phyloP scores from a whole-genome alignment of 805 yeast genomes.

The Nadsonia fulvescens region DNA sequence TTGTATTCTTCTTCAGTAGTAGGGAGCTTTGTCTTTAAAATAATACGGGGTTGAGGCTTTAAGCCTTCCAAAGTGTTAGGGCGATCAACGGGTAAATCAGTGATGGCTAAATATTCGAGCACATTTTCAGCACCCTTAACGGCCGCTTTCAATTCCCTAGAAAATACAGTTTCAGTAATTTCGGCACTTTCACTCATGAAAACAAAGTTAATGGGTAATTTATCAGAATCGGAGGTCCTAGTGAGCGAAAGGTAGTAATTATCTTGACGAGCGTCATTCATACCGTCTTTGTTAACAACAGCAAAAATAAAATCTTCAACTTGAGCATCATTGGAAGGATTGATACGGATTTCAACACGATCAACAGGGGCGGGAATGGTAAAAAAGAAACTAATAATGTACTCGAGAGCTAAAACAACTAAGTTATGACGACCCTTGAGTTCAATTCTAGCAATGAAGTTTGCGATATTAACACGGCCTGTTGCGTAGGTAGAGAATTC shows the following conservation, averaged over 20 bases:
- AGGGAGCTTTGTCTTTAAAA: conserved; percentile 39
- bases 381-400: conserved; percentile 36
- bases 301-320: conserved; percentile 66
- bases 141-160: conserved; percentile 27
- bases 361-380: conserved; percentile 26
- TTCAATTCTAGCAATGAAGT: conserved; percentile 40
- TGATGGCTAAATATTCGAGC: conserved; percentile 54
- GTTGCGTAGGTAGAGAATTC: conserved; percentile 59
- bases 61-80: conserved; percentile 45
- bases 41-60: conserved; percentile 22
- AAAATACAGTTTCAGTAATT: conserved; percentile 46
- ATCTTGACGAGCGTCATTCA: conserved; percentile 58
- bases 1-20: conserved; percentile 30
- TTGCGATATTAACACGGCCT: conserved; percentile 66
- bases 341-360: conserved; percentile 42
- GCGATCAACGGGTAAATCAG: conserved; percentile 65
- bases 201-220: conserved; percentile 57
- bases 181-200: conserved; percentile 84
- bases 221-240: conserved; percentile 54
- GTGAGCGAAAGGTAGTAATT: conserved; percentile 76
- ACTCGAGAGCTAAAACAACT: conserved; percentile 48
- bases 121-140: conserved; percentile 27
- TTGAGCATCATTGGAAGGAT: conserved; percentile 33
- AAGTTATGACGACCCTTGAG: conserved; percentile 70
- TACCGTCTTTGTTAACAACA: conserved; percentile 65